Evolutionary conservation across 2,329 filamentous ascomycete species (phyloP), one percentile per base, ranked within the genome.

Genomic region (Venturia nashicola): DNA sequence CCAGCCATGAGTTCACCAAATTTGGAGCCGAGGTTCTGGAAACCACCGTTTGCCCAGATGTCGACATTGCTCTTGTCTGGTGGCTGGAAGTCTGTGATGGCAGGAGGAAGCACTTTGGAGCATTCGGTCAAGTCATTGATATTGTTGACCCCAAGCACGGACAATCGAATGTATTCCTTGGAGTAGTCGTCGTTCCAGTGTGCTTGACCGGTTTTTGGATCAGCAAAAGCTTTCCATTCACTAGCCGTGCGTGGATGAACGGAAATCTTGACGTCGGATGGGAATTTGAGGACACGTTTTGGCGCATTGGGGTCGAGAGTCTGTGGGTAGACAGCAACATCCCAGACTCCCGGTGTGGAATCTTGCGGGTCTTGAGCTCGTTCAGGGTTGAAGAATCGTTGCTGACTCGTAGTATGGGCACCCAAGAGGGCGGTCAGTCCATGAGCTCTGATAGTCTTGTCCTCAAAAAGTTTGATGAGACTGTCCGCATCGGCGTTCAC

Each of bases 371-470:
- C 71, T 9, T 72, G 72, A n/a, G 72, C 69, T 9, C 70, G 64
- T 9, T 61, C 65, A 12, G 68, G 70, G 62, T 74, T 66, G 36
- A 74, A 71, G 59, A 73, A 73, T 66, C 73, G 72, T 65, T 76
- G 74, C 66, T 75, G 72, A 16, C 68, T 70, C 1, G 73, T 75
- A 0, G 72, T 73, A 61, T 76, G 74, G 5, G 73, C 74, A 16
- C 74, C 74, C 1, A 76, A 68, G 3, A 76, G 68, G 0, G 73
- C 73, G 8, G 72, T 70, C 1, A 76, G 69, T 51, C 74, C 73
- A 59, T 75, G 73, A 11, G 72, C 66, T 60, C 72, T 70, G 57
- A 76, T 74, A 0, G 73, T 75, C 68, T 76, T 76, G 32, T 72
- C 73, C 48, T 69, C 65, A 60, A 76, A 76, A 1, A 76, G 69